Conservation (phyloP, 2,329 filamentous ascomycete species). For the Botrytis hyacinthi region DNA sequence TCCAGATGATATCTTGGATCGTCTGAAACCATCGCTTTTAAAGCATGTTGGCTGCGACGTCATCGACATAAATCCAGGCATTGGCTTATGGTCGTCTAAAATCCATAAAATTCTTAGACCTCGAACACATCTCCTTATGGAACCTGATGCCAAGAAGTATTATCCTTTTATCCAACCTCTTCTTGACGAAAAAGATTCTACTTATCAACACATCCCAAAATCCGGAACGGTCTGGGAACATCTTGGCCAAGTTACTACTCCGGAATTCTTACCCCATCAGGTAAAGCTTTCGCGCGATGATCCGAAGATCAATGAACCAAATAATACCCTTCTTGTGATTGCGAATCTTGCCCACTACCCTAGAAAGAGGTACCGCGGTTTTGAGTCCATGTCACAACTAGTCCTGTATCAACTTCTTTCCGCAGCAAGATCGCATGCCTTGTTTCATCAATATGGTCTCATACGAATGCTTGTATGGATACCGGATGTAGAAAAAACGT, state of each 20-base stretch:
- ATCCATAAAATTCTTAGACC: slow-evolving; percentile 74
- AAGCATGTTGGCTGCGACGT: slow-evolving; percentile 77
- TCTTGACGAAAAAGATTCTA: slow-evolving; percentile 47
- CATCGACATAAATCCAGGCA: slow-evolving; percentile 81
- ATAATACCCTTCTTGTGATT: slow-evolving; percentile 71
- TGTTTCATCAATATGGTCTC: slow-evolving; percentile 74
- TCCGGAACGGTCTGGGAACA: slow-evolving; percentile 61
- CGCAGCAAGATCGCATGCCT: slow-evolving; percentile 54
- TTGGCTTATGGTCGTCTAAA: slow-evolving; percentile 73
- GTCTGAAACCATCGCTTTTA: slow-evolving; percentile 66
- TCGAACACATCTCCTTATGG: slow-evolving; percentile 78
- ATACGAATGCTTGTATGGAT: slow-evolving; percentile 78
- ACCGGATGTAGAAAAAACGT: slow-evolving; percentile 56
- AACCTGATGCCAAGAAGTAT: slow-evolving; percentile 63
- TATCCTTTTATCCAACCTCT: slow-evolving; percentile 59
- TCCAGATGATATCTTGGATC: slow-evolving; percentile 49
- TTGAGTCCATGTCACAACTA: slow-evolving; percentile 56
- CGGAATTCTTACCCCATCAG: slow-evolving; percentile 56
- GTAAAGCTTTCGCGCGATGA: slow-evolving; percentile 37
- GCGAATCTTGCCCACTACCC: slow-evolving; percentile 62
- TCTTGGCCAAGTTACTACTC: slow-evolving; percentile 52
- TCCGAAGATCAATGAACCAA: slow-evolving; percentile 49
- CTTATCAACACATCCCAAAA: slow-evolving; percentile 51
- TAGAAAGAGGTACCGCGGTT: slow-evolving; percentile 49
- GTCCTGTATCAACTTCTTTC: slow-evolving; percentile 61